These are phyloP conservation scores for Fraxinus floribunda DNA, from an alignment of 305 asterid species.

Conservation along the genomic window DNA sequence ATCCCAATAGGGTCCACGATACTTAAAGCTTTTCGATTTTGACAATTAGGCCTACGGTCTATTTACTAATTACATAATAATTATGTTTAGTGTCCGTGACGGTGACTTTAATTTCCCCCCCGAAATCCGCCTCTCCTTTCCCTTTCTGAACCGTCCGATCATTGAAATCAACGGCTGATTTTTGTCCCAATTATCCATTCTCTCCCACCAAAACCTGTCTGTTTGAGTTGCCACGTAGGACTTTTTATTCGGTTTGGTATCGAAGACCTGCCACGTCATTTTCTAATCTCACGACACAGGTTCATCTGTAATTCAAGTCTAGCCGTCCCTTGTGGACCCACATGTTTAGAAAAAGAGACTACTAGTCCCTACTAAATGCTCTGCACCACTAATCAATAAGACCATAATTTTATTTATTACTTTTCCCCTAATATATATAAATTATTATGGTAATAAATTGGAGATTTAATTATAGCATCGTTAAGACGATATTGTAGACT, in stretches of 20 bases:
- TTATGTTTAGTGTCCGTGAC: conserved; percentile 42
- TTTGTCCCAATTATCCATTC: conserved; percentile 29
- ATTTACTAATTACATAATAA: background rate
- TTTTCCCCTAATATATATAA: background rate
- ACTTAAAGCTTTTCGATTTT: background rate
- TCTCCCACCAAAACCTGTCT: conserved; percentile 36
- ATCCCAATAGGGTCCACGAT: background rate
- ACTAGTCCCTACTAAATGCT: conserved; percentile 36
- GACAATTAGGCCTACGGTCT: conserved; percentile 2
- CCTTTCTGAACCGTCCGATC: conserved; percentile 36
- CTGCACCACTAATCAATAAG: conserved; percentile 30
- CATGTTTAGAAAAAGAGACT: conserved; percentile 33
- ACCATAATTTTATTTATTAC: conserved; percentile 24
- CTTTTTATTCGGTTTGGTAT: conserved; percentile 34
- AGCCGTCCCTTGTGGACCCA: conserved; percentile 34
- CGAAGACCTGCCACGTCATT: conserved; percentile 55
- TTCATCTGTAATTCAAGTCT: conserved; percentile 25
- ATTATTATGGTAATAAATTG: background rate
- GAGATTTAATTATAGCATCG: background rate
- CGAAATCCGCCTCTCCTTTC: background rate
- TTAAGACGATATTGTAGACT: background rate
- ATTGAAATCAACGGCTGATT: conserved; percentile 20
- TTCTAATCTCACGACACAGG: conserved; percentile 35
- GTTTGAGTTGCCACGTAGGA: conserved; percentile 52
- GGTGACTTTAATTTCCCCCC: conserved; percentile 41